Conservation (phyloP, 148 eudicot species). For the Silene conica region DNA sequence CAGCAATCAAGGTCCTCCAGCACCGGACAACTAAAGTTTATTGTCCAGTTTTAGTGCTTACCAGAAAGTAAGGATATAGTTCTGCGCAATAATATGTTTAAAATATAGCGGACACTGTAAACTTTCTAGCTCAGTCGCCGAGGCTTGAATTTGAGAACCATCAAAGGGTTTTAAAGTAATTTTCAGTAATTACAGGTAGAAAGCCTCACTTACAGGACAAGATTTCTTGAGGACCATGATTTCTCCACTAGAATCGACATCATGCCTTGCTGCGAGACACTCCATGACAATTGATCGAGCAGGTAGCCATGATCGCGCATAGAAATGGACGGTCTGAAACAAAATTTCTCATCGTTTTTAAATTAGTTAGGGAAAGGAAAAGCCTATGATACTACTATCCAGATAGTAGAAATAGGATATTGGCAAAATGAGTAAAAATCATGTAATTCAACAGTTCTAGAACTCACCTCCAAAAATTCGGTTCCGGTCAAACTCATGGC, state of each 20-base stretch:
- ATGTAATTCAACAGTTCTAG: not conserved
- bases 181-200: not conserved
- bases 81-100: not conserved
- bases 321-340: slow-evolving; percentile 42
- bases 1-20: not conserved
- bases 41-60: not conserved
- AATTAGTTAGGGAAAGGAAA: not conserved
- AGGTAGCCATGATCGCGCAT: slow-evolving; percentile 61
- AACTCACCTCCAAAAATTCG: slow-evolving; percentile 77
- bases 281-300: slow-evolving; percentile 54
- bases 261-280: slow-evolving; percentile 46
- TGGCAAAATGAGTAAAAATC: not conserved
- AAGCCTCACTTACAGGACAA: slow-evolving; percentile 52
- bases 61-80: too few relatives aligned
- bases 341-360: not conserved
- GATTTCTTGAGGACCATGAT: slow-evolving; percentile 43
- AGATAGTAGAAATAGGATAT: slow-evolving; percentile 2
- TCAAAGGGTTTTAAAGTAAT: not conserved
- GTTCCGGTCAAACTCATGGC: slow-evolving; percentile 78
- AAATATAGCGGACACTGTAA: not conserved
- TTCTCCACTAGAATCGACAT: slow-evolving; percentile 55
- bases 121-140: not conserved
- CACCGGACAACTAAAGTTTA: not conserved
- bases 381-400: not conserved
- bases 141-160: not conserved